These are phyloP conservation scores for Talaromyces sp. DNA, from an alignment of 2,329 filamentous ascomycete species.

Conservation along the genomic window DNA sequence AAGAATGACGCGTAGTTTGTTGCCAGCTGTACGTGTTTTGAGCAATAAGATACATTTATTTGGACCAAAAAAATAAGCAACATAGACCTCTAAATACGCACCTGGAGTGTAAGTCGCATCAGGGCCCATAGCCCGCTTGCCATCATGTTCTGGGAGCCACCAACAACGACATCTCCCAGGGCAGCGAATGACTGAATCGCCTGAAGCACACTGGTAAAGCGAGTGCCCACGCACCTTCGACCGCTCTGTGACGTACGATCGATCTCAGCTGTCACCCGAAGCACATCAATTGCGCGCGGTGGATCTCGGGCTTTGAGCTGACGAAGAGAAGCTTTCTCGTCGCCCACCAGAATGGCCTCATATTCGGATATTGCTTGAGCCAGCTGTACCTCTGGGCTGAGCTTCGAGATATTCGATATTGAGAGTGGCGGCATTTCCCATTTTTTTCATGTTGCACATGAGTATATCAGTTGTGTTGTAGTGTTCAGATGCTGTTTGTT, in stretches of 20 bases:
- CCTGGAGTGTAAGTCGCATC: slow-evolving; percentile 2
- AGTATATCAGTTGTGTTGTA: too few species aligned
- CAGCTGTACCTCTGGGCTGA: slow-evolving; percentile 1
- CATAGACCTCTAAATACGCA: not conserved
- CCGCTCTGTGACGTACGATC: not conserved
- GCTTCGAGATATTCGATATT: not conserved
- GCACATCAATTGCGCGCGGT: slow-evolving; percentile 1
- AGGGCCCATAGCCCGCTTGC: slow-evolving; percentile 3
- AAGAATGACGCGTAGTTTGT: not conserved
- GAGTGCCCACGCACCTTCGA: not conserved
- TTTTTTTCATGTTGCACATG: too few species aligned
- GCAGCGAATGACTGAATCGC: slow-evolving; percentile 1
- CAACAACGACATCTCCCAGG: not conserved
- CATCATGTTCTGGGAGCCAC: slow-evolving; percentile 3
- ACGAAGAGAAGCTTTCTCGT: not conserved
- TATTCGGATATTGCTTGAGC: slow-evolving; percentile 2
- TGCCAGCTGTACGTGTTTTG: not conserved
- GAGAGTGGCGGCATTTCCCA: not conserved
- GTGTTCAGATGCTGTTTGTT: too few species aligned
- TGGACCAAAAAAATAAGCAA: too few species aligned
- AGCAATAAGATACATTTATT: too few species aligned
- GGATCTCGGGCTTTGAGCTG: not conserved
- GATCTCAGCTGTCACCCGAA: slow-evolving; percentile 1
- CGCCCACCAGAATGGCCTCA: not conserved
- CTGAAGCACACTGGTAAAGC: slow-evolving; percentile 1